phyloP scores from a whole-genome alignment of 495 filamentous ascomycete species.

The Tricharina praecox region DNA sequence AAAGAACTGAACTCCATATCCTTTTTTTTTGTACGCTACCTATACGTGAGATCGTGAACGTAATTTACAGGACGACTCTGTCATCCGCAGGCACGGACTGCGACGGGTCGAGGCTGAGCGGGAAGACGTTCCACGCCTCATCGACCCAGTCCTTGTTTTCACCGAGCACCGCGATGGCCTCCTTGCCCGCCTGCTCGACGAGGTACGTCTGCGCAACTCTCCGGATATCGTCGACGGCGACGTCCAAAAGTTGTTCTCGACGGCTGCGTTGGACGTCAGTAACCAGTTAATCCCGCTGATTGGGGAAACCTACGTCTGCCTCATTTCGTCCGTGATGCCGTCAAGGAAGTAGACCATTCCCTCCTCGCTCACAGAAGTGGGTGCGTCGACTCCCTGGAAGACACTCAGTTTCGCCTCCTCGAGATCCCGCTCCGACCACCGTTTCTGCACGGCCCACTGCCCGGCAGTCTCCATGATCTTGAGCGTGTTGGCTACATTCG shows the following conservation, averaged over 20 bases:
- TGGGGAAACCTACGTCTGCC: conserved; percentile 39
- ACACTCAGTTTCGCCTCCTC: conserved; percentile 92
- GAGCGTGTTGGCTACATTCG: conserved; percentile 80
- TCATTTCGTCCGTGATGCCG: conserved; percentile 76
- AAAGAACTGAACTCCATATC: too few species aligned
- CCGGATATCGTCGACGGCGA: conserved; percentile 62
- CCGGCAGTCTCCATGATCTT: conserved; percentile 73
- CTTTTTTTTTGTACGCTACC: too few species aligned
- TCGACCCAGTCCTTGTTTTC: conserved; percentile 52
- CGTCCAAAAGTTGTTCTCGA: conserved; percentile 74
- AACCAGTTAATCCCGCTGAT: too few species aligned
- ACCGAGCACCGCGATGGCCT: conserved; percentile 56
- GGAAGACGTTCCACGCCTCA: conserved; percentile 32
- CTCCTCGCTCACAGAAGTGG: conserved; percentile 69
- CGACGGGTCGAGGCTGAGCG: conserved; percentile 30
- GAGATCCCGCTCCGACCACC: conserved; percentile 73
- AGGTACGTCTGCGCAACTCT: conserved; percentile 67
- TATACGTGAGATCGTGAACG: too few species aligned
- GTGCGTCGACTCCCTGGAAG: conserved; percentile 92
- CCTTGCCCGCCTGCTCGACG: conserved; percentile 45
- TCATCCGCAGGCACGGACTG: conserved; percentile 7
- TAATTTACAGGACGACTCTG: too few species aligned
- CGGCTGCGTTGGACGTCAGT: conserved; percentile 29
- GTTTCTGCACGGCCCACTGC: conserved; percentile 61
- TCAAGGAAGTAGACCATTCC: conserved; percentile 73